These are phyloP conservation scores for Paradendryphiella salina DNA, from an alignment of 2,329 filamentous ascomycete species.

Conservation along the genomic window DNA sequence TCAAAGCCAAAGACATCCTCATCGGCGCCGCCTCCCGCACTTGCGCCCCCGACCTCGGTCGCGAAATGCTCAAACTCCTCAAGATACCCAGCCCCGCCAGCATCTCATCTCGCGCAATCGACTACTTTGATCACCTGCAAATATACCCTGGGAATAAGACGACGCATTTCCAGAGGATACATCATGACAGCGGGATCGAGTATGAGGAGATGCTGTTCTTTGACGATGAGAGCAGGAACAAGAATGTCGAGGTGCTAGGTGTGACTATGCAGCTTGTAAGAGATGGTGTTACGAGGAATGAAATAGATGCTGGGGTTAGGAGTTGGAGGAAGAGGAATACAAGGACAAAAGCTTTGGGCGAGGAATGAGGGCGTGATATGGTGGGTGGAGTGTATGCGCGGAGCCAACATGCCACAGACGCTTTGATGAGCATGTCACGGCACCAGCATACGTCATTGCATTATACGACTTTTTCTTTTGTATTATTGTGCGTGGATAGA, in stretches of 20 bases:
- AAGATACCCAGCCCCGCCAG: slow-evolving; percentile 62
- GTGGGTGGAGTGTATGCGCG: neutral
- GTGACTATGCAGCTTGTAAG: slow-evolving; percentile 82
- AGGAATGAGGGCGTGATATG: neutral
- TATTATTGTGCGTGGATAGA: too few relatives aligned
- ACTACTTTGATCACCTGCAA: slow-evolving; percentile 61
- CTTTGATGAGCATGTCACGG: too few relatives aligned
- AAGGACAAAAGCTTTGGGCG: slow-evolving; percentile 27
- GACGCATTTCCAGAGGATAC: slow-evolving; percentile 77
- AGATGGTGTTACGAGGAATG: slow-evolving; percentile 75
- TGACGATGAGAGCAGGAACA: slow-evolving; percentile 86
- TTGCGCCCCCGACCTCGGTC: slow-evolving; percentile 73
- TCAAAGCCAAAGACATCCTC: slow-evolving; percentile 53
- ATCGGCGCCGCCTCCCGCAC: slow-evolving; percentile 82
- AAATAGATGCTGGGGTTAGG: slow-evolving; percentile 77
- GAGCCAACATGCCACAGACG: neutral
- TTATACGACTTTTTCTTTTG: too few relatives aligned
- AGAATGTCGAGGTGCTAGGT: slow-evolving; percentile 77
- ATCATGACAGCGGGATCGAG: slow-evolving; percentile 68
- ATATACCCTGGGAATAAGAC: slow-evolving; percentile 78
- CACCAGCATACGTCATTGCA: too few relatives aligned
- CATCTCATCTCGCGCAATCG: slow-evolving; percentile 47
- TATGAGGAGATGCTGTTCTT: slow-evolving; percentile 94
- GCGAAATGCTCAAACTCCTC: slow-evolving; percentile 77
- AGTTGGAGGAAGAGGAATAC: slow-evolving; percentile 78